Evolutionary conservation across 768 basidiomycete species (phyloP).

Genomic region (Clavulina sp.): DNA sequence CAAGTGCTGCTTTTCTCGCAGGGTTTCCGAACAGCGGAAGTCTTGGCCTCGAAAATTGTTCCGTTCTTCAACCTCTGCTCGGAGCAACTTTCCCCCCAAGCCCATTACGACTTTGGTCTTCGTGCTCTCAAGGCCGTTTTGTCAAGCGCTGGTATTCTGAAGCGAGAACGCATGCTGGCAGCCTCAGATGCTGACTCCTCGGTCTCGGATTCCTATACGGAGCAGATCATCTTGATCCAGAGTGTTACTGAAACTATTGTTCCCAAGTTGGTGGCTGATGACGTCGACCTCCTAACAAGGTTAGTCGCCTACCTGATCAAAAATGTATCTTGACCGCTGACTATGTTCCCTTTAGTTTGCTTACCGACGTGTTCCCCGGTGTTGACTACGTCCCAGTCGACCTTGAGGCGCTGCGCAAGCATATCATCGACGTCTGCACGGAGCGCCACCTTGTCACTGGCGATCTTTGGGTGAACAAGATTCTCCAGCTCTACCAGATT

Average conservation of each 20-base stretch:
- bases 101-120: slow-evolving; percentile 97
- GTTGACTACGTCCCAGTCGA: slow-evolving; percentile 83
- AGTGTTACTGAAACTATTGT: slow-evolving; percentile 98
- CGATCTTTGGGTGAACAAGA: slow-evolving; percentile 86
- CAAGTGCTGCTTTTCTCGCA: slow-evolving; percentile 99
- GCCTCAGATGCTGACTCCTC: slow-evolving; percentile 20
- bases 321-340: slow-evolving; percentile 7
- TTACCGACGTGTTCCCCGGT: slow-evolving; percentile 95
- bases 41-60: slow-evolving; percentile 93
- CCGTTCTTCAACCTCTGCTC: slow-evolving; percentile 99
- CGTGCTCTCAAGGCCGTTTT: slow-evolving; percentile 94
- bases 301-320: slow-evolving; percentile 19
- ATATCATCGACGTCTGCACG: slow-evolving; percentile 72
- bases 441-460: slow-evolving; percentile 76
- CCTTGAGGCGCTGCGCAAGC: slow-evolving; percentile 63
- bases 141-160: slow-evolving; percentile 92
- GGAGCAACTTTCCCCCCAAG: slow-evolving; percentile 90
- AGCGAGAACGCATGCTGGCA: slow-evolving; percentile 59
- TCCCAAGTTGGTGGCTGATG: slow-evolving; percentile 92
- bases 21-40: slow-evolving; percentile 95
- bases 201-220: slow-evolving; percentile 57
- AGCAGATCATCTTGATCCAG: slow-evolving; percentile 95
- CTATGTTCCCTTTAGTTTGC: slow-evolving; percentile 34
- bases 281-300: slow-evolving; percentile 89
- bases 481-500: slow-evolving; percentile 94